Evolutionary conservation across 2,329 filamentous ascomycete species (phyloP).

Genomic region (Ophioceras dolichostomum): DNA sequence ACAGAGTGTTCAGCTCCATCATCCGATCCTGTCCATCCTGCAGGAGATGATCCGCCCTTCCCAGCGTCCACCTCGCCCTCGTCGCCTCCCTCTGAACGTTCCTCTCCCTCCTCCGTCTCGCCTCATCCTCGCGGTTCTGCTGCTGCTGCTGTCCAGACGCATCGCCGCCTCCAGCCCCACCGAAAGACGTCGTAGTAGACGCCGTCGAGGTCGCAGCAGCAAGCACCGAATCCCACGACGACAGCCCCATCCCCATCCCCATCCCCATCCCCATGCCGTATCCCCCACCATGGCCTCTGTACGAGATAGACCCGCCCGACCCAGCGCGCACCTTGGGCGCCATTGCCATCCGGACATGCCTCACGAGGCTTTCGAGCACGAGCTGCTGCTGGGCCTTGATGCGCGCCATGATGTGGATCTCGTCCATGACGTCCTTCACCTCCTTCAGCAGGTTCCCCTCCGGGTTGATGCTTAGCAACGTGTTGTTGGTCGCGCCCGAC

Average conservation of each 20-base stretch:
- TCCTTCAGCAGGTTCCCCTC: conserved; percentile 29
- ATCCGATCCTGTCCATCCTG: conserved; percentile 14
- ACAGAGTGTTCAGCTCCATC: conserved; percentile 18
- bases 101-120: neutral
- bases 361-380: conserved; percentile 17
- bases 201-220: conserved; percentile 6
- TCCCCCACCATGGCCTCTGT: too few species aligned
- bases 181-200: too few species aligned
- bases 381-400: conserved; percentile 22
- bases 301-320: too few species aligned
- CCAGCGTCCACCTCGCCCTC: neutral
- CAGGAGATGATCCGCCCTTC: conserved; percentile 12
- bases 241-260: conserved; percentile 10
- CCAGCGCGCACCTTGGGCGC: conserved; percentile 9
- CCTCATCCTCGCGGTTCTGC: neutral
- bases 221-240: conserved; percentile 6
- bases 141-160: too few species aligned
- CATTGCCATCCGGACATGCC: conserved; percentile 3
- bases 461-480: conserved; percentile 25
- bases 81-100: conserved; percentile 10
- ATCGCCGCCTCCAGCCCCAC: too few species aligned
- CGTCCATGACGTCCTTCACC: conserved; percentile 32
- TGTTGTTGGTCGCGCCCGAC: conserved; percentile 11
- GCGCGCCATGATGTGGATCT: conserved; percentile 31
- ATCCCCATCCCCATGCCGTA: too few species aligned